phyloP scores from a whole-genome alignment of 495 filamentous ascomycete genomes.

The Podospora didyma region DNA sequence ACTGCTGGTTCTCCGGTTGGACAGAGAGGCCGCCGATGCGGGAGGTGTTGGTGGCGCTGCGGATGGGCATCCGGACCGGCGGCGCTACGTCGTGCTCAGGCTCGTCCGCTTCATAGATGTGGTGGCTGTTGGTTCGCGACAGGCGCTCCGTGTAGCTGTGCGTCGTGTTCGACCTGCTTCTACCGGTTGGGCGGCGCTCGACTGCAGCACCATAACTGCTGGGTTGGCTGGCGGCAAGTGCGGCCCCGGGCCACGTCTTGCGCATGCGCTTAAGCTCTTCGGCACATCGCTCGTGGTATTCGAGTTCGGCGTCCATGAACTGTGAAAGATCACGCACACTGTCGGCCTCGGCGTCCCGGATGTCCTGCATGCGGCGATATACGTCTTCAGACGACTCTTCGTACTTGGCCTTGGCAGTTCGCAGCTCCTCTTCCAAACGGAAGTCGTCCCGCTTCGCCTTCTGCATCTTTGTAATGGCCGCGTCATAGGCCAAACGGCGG shows the following conservation, averaged over 20 bases:
- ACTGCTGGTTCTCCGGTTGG: constrained; percentile 26
- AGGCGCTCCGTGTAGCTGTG: constrained; percentile 41
- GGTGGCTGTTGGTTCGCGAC: constrained; percentile 33
- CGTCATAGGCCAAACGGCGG: constrained; percentile 86
- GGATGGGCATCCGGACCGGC: constrained; percentile 58
- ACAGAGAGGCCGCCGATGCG: constrained; percentile 40
- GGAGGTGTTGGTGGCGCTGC: constrained; percentile 40
- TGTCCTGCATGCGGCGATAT: constrained; percentile 89
- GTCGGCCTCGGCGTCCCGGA: constrained; percentile 86
- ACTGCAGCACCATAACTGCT: constrained; percentile 21
- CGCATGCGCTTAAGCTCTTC: constrained; percentile 58
- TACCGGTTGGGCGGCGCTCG: constrained; percentile 25
- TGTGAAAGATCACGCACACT: constrained; percentile 73
- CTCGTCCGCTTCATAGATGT: constrained; percentile 34
- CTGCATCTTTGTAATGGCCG: constrained; percentile 85
- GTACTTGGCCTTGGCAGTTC: constrained; percentile 90
- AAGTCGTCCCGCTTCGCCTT: constrained; percentile 94
- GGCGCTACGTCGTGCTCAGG: constrained; percentile 27
- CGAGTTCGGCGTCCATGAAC: constrained; percentile 87
- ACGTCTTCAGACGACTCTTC: constrained; percentile 96
- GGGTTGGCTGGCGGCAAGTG: not conserved
- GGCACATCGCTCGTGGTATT: constrained; percentile 85
- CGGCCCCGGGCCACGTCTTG: constrained; percentile 39
- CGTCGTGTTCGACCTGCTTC: constrained; percentile 45
- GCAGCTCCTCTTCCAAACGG: constrained; percentile 86